Base-by-base conservation (phyloP, 1,284 basidiomycete species). In the Cryptococcus deneoformans region DNA sequence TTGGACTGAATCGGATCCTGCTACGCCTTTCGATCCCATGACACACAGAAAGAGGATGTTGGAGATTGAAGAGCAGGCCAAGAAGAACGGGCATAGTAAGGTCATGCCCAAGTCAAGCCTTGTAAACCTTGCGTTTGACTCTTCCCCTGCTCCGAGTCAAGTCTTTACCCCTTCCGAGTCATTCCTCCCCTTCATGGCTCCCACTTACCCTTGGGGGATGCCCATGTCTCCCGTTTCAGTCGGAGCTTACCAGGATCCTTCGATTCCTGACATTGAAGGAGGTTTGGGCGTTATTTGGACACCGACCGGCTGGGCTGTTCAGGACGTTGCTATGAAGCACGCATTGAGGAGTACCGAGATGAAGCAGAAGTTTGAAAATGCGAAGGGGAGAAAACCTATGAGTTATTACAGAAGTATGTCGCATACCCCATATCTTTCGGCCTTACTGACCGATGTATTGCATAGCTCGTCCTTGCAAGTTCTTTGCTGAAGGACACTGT, bases 1-100 rank as follows among this genome's bases (percentile, higher is more conserved):
- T n/a, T 72, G 65, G 5, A 75, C 71, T 1, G 71, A 71, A 42
- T 73, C 72, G 12, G 71, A 73, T 50, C 74, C 72, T 3, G 68
- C 68, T 14, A 69, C 69, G 20, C 71, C 71, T 1, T 70, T 63
- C 56, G 70, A 71, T 38, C 68, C 66, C 6, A 62, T 61, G 9
- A 29, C 61, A 9, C 56, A 53, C 6, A 38, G 49, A n/a, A 52
- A 54, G 20, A 60, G 52, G 50, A 38, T 57, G 43, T 54, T 52
- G 51, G 54, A 60, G 36, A 54, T 61, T 7, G 49, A 57, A 42
- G 53, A 55, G 39, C 44, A 54, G 36, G 37, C 39, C 37, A 34
- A 16, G 14, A 39, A 36, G 8, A 9, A 10, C 10, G 39, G n/a
- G 11, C 4, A 10, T 44, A 34, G 35, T 14, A 52, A 47, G 14